These are phyloP conservation scores for Lasiodiplodia sp. DNA, from an alignment of 2,329 filamentous ascomycete genomes.

Conservation along the genomic window DNA sequence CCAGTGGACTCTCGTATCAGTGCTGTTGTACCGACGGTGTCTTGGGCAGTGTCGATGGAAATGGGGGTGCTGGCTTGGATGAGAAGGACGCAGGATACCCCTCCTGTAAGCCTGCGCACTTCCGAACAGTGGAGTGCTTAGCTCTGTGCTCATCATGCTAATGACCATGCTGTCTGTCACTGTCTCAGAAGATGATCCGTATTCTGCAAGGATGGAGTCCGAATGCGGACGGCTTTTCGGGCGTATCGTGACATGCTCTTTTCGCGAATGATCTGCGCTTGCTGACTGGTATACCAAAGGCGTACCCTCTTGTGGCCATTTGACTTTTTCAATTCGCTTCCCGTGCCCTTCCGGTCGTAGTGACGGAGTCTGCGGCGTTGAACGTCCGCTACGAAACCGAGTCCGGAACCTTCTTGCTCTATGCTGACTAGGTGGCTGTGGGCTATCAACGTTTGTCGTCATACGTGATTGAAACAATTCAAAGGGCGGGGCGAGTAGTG, in stretches of 20 bases:
- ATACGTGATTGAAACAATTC: background rate
- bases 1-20: no score
- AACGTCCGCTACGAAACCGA: background rate
- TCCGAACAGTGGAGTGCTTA: background rate
- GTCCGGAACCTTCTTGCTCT: background rate
- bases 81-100: no score
- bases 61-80: background rate
- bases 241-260: no score
- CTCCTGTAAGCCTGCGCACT: background rate
- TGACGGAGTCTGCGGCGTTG: background rate
- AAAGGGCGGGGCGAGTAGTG: background rate
- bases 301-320: background rate
- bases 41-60: background rate
- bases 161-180: background rate
- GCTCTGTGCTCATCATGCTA: background rate
- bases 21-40: background rate
- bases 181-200: background rate
- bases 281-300: background rate
- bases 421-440: background rate
- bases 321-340: background rate
- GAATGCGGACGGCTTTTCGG: no score
- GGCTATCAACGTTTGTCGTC: background rate
- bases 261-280: no score
- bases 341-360: background rate
- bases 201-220: background rate